phyloP scores from a whole-genome alignment of 2,329 filamentous ascomycete genomes.

The Penicillium brasilianum region DNA sequence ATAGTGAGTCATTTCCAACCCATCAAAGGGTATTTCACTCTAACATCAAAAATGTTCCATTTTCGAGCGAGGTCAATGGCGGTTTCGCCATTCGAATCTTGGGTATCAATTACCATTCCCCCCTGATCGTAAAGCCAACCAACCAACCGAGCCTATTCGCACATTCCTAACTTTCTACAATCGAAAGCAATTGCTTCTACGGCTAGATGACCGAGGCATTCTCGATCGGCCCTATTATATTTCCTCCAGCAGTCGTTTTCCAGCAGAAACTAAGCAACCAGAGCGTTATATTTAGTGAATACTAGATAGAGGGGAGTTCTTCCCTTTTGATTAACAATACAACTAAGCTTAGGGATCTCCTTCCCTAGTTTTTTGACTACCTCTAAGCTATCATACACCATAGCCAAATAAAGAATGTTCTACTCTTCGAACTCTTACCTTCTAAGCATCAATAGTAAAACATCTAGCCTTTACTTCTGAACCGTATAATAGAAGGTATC shows the following conservation, averaged over 20 bases:
- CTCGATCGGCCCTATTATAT: background rate
- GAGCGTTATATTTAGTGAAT: background rate
- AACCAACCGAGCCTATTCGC: background rate
- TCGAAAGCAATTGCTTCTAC: background rate
- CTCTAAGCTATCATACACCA: background rate
- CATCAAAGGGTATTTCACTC: no score
- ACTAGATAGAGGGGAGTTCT: background rate
- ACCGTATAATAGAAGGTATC: background rate
- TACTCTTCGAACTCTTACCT: background rate
- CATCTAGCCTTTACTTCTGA: background rate
- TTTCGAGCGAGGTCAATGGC: background rate
- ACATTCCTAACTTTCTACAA: background rate
- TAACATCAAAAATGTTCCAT: background rate
- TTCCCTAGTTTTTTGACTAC: background rate
- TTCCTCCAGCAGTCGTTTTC: background rate
- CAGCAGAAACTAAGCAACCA: background rate
- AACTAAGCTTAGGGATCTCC: background rate
- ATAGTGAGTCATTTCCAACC: no score
- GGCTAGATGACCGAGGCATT: background rate
- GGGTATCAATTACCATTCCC: background rate
- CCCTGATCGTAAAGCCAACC: background rate
- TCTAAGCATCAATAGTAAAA: background rate
- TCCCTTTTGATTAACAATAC: background rate
- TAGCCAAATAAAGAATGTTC: background rate
- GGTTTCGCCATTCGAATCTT: background rate